Conservation (phyloP, 345 rosid species). For the Salix koriyanagi region DNA sequence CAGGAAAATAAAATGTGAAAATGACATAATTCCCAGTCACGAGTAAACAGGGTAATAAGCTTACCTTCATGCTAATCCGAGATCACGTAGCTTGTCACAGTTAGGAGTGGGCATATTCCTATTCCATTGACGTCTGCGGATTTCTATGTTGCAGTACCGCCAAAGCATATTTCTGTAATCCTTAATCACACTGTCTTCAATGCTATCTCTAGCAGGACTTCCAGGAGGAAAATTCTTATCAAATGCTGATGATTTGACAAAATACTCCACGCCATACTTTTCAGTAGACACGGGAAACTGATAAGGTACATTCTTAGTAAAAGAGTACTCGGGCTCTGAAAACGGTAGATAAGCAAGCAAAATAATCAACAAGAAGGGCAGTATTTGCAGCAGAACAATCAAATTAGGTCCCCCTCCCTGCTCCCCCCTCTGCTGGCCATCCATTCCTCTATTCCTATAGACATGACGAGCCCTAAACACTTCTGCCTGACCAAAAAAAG, state of each 20-base stretch:
- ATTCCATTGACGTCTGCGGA: constrained; percentile 75
- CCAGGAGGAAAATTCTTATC: constrained; percentile 65
- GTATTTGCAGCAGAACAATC: constrained; percentile 55
- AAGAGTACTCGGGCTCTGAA: constrained; percentile 72
- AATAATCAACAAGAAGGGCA: constrained; percentile 69
- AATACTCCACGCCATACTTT: constrained; percentile 63
- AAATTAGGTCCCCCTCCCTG: constrained; percentile 47
- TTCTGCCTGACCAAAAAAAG: constrained; percentile 60
- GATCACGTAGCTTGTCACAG: constrained; percentile 63
- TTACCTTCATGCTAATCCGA: constrained; percentile 60
- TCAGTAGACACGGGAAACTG: constrained; percentile 64
- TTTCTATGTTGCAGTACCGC: constrained; percentile 70
- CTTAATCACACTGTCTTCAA: constrained; percentile 65
- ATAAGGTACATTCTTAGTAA: constrained; percentile 54
- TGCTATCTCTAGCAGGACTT: constrained; percentile 54
- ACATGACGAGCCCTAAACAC: constrained; percentile 42
- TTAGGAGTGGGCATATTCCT: constrained; percentile 68
- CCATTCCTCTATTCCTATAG: constrained; percentile 45
- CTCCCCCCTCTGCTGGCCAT: constrained; percentile 46
- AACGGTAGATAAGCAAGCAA: constrained; percentile 69
- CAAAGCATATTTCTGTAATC: constrained; percentile 61
- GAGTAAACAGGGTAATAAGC: neutral
- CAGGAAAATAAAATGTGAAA: neutral
- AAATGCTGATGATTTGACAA: constrained; percentile 60
- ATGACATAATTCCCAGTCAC: neutral